Evolutionary conservation across 345 rosid genomes (phyloP).

Genomic region (Aquilaria yunnanensis): DNA sequence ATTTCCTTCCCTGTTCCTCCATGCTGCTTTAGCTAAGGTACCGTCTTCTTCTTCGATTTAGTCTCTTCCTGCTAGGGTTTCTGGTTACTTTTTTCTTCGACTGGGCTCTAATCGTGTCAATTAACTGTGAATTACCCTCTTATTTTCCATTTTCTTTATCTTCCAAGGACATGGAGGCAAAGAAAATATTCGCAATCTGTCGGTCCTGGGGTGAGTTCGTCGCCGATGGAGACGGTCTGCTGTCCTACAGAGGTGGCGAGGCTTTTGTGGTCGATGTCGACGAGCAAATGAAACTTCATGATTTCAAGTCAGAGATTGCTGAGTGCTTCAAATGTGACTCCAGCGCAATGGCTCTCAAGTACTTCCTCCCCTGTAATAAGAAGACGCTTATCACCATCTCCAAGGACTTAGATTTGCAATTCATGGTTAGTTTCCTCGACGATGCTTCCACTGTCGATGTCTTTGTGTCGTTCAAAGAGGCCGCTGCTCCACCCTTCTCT

Average conservation of each 20-base stretch:
- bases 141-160: neutral
- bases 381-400: slow-evolving; percentile 77
- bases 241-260: slow-evolving; percentile 55
- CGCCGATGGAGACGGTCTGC: slow-evolving; percentile 35
- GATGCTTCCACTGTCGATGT: slow-evolving; percentile 48
- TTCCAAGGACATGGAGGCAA: slow-evolving; percentile 51
- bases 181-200: slow-evolving; percentile 66
- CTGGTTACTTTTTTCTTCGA: too few relatives aligned
- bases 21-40: too few relatives aligned
- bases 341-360: slow-evolving; percentile 50
- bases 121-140: too few relatives aligned
- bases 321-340: slow-evolving; percentile 50
- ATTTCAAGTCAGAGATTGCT: slow-evolving; percentile 59
- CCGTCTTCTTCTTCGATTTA: too few relatives aligned
- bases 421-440: slow-evolving; percentile 66
- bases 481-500: slow-evolving; percentile 48
- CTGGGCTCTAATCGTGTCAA: too few relatives aligned
- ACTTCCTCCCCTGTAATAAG: slow-evolving; percentile 83
- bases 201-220: slow-evolving; percentile 59
- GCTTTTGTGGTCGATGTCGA: slow-evolving; percentile 68
- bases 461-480: slow-evolving; percentile 57
- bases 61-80: too few relatives aligned
- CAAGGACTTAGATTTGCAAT: slow-evolving; percentile 54
- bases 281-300: slow-evolving; percentile 35
- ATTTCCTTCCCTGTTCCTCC: too few relatives aligned